phyloP scores from a whole-genome alignment of 495 filamentous ascomycete genomes.

The Parachaetomium inaequale region DNA sequence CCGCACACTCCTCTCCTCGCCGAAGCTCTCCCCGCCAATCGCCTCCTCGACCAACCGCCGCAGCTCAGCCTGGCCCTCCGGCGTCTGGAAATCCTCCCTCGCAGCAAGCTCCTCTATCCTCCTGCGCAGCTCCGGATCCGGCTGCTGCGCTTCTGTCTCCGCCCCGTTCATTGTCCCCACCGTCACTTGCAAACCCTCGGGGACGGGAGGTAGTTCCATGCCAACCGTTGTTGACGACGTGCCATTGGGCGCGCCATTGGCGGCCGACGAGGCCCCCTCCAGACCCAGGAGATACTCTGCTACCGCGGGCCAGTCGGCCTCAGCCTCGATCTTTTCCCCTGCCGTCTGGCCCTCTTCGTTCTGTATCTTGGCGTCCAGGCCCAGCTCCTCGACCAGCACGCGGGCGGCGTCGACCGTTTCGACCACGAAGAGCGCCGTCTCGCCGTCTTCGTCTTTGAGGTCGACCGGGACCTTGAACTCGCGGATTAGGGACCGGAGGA shows the following conservation, averaged over 20 bases:
- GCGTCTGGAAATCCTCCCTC: slow-evolving; percentile 66
- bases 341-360: slow-evolving; percentile 68
- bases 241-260: slow-evolving; percentile 25
- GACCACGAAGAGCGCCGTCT: slow-evolving; percentile 83
- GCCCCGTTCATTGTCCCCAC: slow-evolving; percentile 63
- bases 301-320: slow-evolving; percentile 66
- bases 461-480: slow-evolving; percentile 76
- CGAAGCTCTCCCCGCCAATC: slow-evolving; percentile 50
- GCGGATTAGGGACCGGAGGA: slow-evolving; percentile 72
- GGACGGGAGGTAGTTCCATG: slow-evolving; percentile 48
- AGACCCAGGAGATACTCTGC: slow-evolving; percentile 60
- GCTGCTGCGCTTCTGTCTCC: slow-evolving; percentile 51
- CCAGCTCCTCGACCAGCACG: slow-evolving; percentile 75
- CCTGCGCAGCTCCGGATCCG: slow-evolving; percentile 68
- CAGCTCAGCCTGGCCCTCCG: slow-evolving; percentile 65
- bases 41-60: slow-evolving; percentile 68
- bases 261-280: slow-evolving; percentile 29
- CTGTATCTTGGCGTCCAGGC: slow-evolving; percentile 57
- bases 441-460: slow-evolving; percentile 79
- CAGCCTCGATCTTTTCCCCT: slow-evolving; percentile 64
- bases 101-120: slow-evolving; percentile 74
- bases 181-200: slow-evolving; percentile 63
- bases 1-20: slow-evolving; percentile 60
- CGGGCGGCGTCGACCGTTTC: slow-evolving; percentile 74
- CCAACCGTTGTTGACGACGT: background rate